A percentile compares a stretch with the other conserved stretches of the same genome.
Evolutionary conservation across 2,329 filamentous ascomycete species (phyloP).

Genomic region (Fusarium sp.): DNA sequence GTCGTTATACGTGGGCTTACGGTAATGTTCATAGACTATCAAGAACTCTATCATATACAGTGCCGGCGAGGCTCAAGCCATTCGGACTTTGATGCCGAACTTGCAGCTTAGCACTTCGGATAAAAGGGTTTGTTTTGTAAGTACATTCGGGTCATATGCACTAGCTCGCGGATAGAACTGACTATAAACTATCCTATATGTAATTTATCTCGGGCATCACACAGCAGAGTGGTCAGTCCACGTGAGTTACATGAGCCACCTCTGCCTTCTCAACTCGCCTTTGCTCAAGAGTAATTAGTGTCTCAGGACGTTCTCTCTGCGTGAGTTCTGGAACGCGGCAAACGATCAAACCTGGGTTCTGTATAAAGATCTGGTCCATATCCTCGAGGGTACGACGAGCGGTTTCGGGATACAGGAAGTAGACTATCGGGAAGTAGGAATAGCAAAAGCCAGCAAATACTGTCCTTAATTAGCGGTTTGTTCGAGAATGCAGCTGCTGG

Average conservation of each 20-base stretch:
- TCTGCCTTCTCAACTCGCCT: background rate
- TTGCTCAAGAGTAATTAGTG: background rate
- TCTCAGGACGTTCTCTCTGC: background rate
- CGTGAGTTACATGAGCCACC: background rate
- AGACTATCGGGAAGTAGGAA: background rate
- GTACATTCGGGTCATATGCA: too few relatives aligned
- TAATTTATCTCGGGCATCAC: too few relatives aligned
- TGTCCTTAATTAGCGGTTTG: background rate
- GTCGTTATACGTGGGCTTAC: background rate
- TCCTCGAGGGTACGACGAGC: background rate
- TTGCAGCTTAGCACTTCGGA: background rate
- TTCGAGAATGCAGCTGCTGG: rapidly evolving
- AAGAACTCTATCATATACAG: background rate
- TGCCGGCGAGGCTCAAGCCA: background rate
- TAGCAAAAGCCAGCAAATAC: background rate
- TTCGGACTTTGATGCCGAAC: background rate
- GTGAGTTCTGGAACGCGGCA: background rate
- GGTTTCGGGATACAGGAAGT: background rate
- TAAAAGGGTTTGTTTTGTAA: background rate
- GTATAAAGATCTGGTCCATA: background rate
- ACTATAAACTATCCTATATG: too few relatives aligned
- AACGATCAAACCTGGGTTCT: background rate
- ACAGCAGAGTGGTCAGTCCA: background rate
- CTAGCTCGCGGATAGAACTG: too few relatives aligned
- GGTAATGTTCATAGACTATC: background rate